A percentile compares a stretch with the other conserved stretches of the same genome.
Evolutionary conservation across 768 basidiomycete species (phyloP).

Genomic region (Calvatia gigantea): DNA sequence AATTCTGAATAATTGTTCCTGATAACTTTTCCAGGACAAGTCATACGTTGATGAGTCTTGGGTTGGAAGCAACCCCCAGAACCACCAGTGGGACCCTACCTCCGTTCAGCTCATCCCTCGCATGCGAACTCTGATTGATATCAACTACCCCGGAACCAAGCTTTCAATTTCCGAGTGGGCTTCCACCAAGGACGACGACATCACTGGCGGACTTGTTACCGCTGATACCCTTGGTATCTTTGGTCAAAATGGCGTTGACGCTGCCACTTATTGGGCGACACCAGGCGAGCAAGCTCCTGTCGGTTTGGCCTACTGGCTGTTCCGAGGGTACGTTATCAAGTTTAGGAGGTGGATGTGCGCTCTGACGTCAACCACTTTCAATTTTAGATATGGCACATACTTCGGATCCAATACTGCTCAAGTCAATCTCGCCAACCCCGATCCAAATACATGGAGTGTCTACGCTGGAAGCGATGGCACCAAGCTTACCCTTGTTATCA

Average conservation of each 20-base stretch:
- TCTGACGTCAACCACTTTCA: background rate
- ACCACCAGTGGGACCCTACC: constrained; percentile 44
- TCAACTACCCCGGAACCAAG: constrained; percentile 52
- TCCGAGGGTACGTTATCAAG: constrained; percentile 37
- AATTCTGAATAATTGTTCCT: background rate
- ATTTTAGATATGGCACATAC: constrained; percentile 36
- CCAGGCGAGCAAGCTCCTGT: constrained; percentile 45
- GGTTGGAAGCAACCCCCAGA: constrained; percentile 39
- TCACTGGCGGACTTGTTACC: constrained; percentile 50
- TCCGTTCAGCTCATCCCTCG: constrained; percentile 45
- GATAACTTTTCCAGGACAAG: constrained; percentile 30
- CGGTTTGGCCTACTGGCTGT: constrained; percentile 55
- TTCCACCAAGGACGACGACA: constrained; percentile 44
- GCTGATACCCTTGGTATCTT: constrained; percentile 52
- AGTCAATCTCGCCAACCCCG: constrained; percentile 38
- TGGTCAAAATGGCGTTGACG: constrained; percentile 44
- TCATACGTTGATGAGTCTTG: constrained; percentile 54
- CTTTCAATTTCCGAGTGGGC: constrained; percentile 52
- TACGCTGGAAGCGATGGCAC: constrained; percentile 42
- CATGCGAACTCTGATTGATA: constrained; percentile 43
- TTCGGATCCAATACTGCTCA: constrained; percentile 44
- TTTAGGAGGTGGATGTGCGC: background rate
- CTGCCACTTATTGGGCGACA: constrained; percentile 51
- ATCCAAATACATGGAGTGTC: constrained; percentile 39
- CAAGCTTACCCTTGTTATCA: constrained; percentile 40